Percentiles rank a stretch among this genome's conserved stretches.
Evolutionary conservation across 768 basidiomycete species (phyloP).

Genomic region (Tulasnella sp.): DNA sequence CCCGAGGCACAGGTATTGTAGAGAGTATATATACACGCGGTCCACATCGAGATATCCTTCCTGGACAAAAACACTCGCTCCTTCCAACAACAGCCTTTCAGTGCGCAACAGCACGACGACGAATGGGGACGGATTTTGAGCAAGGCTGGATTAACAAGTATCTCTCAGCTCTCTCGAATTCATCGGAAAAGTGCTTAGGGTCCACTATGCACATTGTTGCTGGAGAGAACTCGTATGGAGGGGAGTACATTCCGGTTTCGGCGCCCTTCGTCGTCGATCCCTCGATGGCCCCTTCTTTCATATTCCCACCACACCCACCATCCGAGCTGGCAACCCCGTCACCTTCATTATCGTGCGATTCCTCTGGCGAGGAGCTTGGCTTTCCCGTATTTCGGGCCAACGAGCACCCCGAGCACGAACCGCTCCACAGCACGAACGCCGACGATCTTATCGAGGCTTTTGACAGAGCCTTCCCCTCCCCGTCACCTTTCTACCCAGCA

Average conservation of each 20-base stretch:
- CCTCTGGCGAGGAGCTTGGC: background rate
- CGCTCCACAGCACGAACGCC: too few relatives aligned
- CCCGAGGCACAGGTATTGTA: too few relatives aligned
- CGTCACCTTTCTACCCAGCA: background rate
- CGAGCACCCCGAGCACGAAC: background rate
- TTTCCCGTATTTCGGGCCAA: background rate
- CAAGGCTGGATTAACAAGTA: background rate
- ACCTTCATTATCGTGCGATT: background rate
- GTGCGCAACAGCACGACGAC: too few relatives aligned
- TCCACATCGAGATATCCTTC: too few relatives aligned
- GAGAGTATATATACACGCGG: too few relatives aligned
- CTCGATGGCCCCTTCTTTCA: background rate
- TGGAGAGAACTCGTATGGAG: background rate
- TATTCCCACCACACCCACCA: background rate
- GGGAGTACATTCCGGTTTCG: background rate
- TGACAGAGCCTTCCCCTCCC: background rate
- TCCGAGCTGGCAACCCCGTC: background rate
- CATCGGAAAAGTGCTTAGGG: background rate
- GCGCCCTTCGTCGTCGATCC: background rate
- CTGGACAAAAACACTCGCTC: background rate
- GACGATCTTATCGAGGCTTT: too few relatives aligned
- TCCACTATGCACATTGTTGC: background rate
- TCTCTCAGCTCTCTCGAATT: background rate
- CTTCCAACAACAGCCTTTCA: background rate
- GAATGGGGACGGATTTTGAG: background rate